Evolutionary conservation across 202 grass and related monocot species (phyloP), one percentile per base, ranked within the genome.

Genomic region (Carex arenaria): DNA sequence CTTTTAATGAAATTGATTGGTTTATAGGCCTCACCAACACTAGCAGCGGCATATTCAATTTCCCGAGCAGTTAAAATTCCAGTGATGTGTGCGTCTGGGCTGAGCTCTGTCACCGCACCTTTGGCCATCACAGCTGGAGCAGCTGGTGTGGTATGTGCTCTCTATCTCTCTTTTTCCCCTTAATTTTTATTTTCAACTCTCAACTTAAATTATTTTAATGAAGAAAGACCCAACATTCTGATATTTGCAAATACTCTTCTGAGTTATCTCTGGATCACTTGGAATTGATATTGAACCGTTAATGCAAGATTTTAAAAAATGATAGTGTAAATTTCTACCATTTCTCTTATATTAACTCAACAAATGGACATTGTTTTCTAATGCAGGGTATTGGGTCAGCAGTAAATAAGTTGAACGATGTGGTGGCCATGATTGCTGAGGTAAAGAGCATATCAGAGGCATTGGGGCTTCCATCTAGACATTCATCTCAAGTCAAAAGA

Each of bases 41-140:
- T 98, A 13, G 96, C 91, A 10, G 90, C 96, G 26, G 96, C 96
- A 30, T 93, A 98, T 78, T 95, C 89, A 32, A 93, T 98, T 80
- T 98, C 96, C 0, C 49, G 89, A 65, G 93, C 96, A 6, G 91
- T 98, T 34, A 89, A 84, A 61, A 90, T 98, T 82, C 92, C 95
- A 9, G 95, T 98, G 55, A 93, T 98, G 95, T 98, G 95, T 83
- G 89, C 95, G 0, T 98, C 96, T 13, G 93, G 96, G 26, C 86
- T 98, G 83, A 98, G 93, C 63, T 88, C 96, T 70, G 96, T 98
- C 55, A 98, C 93, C 3, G 89, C 96, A 82, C 96, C 91, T 30
- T 93, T 95, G 93, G 96, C 96, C 31, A 84, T 95, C 72, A 90
- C 89, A 7, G 91, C 93, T 43, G 96, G 95, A 89, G 96, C 93